These are phyloP conservation scores for Barbatosphaeria neglecta DNA, from an alignment of 495 filamentous ascomycete genomes.

Conservation along the genomic window DNA sequence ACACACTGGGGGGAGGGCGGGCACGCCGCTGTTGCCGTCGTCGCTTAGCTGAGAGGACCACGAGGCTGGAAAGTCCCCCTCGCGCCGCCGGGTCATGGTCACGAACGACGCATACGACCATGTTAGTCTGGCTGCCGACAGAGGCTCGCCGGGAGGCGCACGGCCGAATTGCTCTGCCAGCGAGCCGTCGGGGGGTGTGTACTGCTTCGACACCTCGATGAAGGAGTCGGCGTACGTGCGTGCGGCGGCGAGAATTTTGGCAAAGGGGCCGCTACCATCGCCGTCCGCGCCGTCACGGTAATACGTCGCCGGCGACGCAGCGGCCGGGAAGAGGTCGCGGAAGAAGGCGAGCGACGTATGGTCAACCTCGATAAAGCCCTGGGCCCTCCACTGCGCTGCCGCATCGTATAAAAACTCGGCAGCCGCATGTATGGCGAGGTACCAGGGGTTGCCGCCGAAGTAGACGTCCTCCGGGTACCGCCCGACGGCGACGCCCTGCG, in stretches of 20 bases:
- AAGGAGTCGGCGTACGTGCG: conserved; percentile 51
- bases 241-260: conserved; percentile 30
- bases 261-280: conserved; percentile 29
- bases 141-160: conserved; percentile 26
- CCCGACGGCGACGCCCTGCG: conserved; percentile 46
- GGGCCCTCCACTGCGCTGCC: conserved; percentile 39
- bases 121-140: conserved; percentile 49
- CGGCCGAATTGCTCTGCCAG: conserved; percentile 49
- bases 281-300: conserved; percentile 18
- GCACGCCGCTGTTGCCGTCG: conserved; percentile 17
- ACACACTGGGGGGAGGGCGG: conserved; percentile 40
- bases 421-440: conserved; percentile 46
- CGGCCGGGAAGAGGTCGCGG: conserved; percentile 32
- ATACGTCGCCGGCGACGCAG: conserved; percentile 32
- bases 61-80: conserved; percentile 34
- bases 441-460: conserved; percentile 53
- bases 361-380: conserved; percentile 38
- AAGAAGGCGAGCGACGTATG: conserved; percentile 43
- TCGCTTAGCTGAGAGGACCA: too few relatives aligned
- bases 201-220: conserved; percentile 38
- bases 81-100: conserved; percentile 35
- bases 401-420: conserved; percentile 54
- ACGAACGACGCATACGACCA: conserved; percentile 55
- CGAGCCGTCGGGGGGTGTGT: conserved; percentile 40
- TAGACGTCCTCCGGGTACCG: conserved; percentile 58